Conservation (phyloP, 2,329 filamentous ascomycete genomes). For the Colletotrichum spinosum region DNA sequence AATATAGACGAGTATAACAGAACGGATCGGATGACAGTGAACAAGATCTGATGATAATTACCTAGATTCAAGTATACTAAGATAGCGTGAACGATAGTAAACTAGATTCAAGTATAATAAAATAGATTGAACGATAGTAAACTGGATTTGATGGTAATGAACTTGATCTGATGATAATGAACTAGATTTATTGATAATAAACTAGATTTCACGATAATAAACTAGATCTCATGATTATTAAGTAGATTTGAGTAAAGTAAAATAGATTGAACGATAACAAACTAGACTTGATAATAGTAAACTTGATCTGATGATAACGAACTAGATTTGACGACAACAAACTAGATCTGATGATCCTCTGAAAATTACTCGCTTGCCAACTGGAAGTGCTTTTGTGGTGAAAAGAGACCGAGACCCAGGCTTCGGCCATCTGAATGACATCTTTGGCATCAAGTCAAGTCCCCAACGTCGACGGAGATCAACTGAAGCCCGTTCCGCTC, state of each 20-base stretch:
- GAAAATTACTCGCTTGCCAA: background rate
- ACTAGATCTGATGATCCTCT: background rate
- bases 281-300: too few species aligned
- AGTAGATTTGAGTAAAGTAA: too few species aligned
- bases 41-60: background rate
- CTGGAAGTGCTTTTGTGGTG: too few species aligned
- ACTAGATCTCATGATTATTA: too few species aligned
- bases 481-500: background rate
- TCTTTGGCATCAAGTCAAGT: background rate
- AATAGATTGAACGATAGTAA: too few species aligned
- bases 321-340: background rate
- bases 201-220: background rate
- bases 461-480: background rate
- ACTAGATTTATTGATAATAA: background rate
- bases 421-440: too few species aligned
- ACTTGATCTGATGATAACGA: background rate
- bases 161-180: background rate
- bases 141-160: too few species aligned
- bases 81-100: too few species aligned
- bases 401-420: too few species aligned
- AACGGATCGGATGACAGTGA: background rate
- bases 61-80: background rate
- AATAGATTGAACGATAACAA: too few species aligned
- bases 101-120: too few species aligned
- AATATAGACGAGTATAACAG: too few species aligned